These are phyloP conservation scores for Galerina marginata DNA, from an alignment of 768 basidiomycete genomes.

Conservation along the genomic window DNA sequence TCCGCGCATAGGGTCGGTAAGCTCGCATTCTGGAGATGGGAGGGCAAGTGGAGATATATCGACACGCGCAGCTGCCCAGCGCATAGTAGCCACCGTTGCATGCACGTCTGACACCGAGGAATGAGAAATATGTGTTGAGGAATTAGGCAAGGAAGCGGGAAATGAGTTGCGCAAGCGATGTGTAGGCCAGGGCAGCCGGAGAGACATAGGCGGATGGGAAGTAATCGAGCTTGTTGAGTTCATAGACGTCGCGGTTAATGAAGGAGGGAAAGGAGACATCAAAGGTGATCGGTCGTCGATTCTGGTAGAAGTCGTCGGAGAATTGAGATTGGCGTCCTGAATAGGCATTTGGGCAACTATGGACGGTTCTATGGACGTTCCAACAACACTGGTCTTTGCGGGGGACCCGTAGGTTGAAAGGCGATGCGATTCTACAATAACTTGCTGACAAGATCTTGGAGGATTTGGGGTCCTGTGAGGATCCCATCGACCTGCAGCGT, in stretches of 20 bases:
- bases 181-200: slow-evolving; percentile 23
- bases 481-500: slow-evolving; percentile 81
- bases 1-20: slow-evolving; percentile 88
- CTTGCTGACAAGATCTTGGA: slow-evolving; percentile 41
- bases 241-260: slow-evolving; percentile 15
- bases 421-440: slow-evolving; percentile 20
- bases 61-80: slow-evolving; percentile 83
- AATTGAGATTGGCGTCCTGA: not conserved
- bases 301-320: not conserved
- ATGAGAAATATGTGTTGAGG: slow-evolving; percentile 22
- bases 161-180: slow-evolving; percentile 43
- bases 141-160: slow-evolving; percentile 24
- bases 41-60: slow-evolving; percentile 87
- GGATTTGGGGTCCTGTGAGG: slow-evolving; percentile 71
- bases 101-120: slow-evolving; percentile 50
- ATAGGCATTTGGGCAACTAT: not conserved
- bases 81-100: slow-evolving; percentile 80
- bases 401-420: slow-evolving; percentile 30
- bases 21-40: slow-evolving; percentile 90
- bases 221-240: slow-evolving; percentile 23
- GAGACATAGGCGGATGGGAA: slow-evolving; percentile 26
- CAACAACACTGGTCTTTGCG: slow-evolving; percentile 20
- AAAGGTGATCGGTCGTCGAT: slow-evolving; percentile 11
- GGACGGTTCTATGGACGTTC: slow-evolving; percentile 11
- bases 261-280: slow-evolving; percentile 14